Evolutionary conservation across 2,329 filamentous ascomycete species (phyloP), one percentile per base, ranked within the genome.

Genomic region (Cryphonectria radicalis): DNA sequence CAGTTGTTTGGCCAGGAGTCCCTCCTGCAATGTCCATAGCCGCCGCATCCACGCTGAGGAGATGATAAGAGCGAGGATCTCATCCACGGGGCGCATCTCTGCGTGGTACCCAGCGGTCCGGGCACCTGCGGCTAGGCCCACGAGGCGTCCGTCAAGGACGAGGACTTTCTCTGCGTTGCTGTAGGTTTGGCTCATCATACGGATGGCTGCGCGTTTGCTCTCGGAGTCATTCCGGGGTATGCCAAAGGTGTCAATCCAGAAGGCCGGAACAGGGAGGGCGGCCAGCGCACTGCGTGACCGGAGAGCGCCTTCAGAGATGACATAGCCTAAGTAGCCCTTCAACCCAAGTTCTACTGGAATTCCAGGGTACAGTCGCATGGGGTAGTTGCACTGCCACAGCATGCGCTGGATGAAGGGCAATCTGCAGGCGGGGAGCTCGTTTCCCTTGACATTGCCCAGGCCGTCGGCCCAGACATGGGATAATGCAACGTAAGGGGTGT

Each of bases 401-500:
- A 46, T 46, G 43, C 43, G 43, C 43, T 46, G 43, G 43, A 46
- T 46, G 43, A 46, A 46, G 43, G 43, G 43, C 64, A 66, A 19
- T 40, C 46, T 37, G 64, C 64, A 66, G 8, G 46, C 35, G n/a
- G 64, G 64, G 17, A 66, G 64, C 8, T 46, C 50, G 64, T 66
- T 66, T 32, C 64, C 32, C 2, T 55, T 55, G 3, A 53, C 46
- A 53, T 66, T 66, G n/a, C 64, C 64, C 46, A 66, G 46, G 28
- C 64, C 64, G 22, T 66, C 64, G 5, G 43, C 64, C 64, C 64
- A 66, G 6, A 66, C 64, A n/a, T 66, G 64, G 28, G 64, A 66
- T 7, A 66, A 55, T 17, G 64, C 46, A 25, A 66, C 64, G 7
- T 46, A 46, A 46, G 43, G 43, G 43, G 43, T 46, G 43, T 46